Evolutionary conservation across 2,329 filamentous ascomycete genomes (phyloP).

Genomic region (Fusarium buharicum): DNA sequence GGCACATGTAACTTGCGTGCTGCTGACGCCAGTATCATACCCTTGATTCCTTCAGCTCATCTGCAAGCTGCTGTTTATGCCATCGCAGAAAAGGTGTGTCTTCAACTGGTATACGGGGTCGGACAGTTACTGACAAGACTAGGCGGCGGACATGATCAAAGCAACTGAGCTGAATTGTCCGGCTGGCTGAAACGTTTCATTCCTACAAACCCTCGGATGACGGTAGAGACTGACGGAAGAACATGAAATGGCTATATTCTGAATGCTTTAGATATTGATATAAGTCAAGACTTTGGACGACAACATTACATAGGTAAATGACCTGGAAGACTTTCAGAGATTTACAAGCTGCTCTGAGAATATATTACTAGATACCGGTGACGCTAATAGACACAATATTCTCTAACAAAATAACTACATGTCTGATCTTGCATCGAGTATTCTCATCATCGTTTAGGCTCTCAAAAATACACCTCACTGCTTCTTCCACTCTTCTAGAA

Average conservation of each 20-base stretch:
- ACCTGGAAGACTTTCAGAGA: background rate
- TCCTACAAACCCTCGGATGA: background rate
- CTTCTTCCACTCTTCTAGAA: background rate
- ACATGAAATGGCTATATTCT: background rate
- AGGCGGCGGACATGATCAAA: slow-evolving; percentile 29
- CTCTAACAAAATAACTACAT: background rate
- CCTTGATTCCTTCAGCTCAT: slow-evolving; percentile 43
- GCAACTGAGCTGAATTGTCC: background rate
- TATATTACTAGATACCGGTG: background rate
- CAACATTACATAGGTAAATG: background rate
- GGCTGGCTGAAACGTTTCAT: background rate
- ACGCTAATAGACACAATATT: background rate
- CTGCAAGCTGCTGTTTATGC: slow-evolving; percentile 49
- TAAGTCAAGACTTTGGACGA: background rate
- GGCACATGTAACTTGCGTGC: slow-evolving; percentile 43
- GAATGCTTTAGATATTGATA: background rate
- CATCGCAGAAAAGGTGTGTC: slow-evolving; percentile 44
- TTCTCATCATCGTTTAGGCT: background rate
- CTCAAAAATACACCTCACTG: too few species aligned
- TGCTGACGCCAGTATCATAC: slow-evolving; percentile 43
- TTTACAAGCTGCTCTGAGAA: background rate
- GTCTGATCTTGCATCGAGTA: background rate
- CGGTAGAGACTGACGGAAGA: background rate
- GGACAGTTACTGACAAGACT: background rate
- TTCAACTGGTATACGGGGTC: fast-evolving